Evolutionary conservation across 31 red algal genomes (phyloP).

Genomic region (Asparagopsis taxiformis): DNA sequence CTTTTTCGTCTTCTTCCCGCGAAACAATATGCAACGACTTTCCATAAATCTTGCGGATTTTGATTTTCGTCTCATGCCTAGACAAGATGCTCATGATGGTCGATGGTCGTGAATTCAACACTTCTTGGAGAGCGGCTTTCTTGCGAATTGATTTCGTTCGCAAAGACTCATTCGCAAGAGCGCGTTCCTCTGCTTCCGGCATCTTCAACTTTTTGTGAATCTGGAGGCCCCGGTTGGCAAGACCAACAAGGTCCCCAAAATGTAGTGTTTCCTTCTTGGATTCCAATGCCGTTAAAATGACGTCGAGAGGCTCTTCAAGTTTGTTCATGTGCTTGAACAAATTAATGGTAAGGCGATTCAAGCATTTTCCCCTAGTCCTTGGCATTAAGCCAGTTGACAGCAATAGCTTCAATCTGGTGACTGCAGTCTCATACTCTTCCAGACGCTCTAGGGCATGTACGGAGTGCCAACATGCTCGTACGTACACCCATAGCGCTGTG

Average conservation of each 20-base stretch:
- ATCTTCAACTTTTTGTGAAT: constrained; percentile 45
- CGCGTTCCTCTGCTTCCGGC: background rate
- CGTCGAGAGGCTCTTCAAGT: constrained; percentile 32
- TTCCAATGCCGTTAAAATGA: constrained; percentile 34
- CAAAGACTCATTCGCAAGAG: background rate
- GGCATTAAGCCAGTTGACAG: constrained; percentile 46
- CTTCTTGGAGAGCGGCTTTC: background rate
- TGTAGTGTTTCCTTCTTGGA: constrained; percentile 7
- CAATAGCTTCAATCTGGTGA: constrained; percentile 35
- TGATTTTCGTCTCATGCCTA: constrained; percentile 3
- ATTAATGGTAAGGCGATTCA: constrained; percentile 58
- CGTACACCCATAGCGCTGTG: constrained; percentile 54
- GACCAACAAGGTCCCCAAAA: constrained; percentile 37
- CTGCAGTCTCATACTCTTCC: constrained; percentile 43
- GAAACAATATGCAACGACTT: constrained; percentile 30
- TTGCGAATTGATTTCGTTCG: background rate
- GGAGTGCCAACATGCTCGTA: constrained; percentile 51
- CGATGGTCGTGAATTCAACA: background rate
- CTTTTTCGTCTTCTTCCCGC: constrained; percentile 7
- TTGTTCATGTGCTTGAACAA: constrained; percentile 48
- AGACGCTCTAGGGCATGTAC: constrained; percentile 50
- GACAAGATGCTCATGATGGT: background rate
- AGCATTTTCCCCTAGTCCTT: constrained; percentile 42
- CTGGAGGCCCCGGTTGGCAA: constrained; percentile 36
- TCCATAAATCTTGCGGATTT: constrained; percentile 46